phyloP scores from a whole-genome alignment of 805 yeast genomes.

The Ogataea polymorpha region DNA sequence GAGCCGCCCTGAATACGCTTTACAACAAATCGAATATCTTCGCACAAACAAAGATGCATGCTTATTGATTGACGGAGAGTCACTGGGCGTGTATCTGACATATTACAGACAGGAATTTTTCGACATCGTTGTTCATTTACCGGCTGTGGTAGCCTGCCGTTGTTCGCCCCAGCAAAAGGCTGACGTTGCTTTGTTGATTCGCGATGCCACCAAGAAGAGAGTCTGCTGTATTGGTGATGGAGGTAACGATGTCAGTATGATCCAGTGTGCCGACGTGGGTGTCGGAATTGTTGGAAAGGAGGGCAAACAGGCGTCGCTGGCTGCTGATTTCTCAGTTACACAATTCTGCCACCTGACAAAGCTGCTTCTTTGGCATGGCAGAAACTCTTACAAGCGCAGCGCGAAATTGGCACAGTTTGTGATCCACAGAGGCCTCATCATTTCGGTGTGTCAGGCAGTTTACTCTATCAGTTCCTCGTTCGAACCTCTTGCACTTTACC shows the following conservation, averaged over 20 bases:
- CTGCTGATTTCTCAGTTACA: constrained; percentile 93
- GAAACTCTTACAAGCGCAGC: constrained; percentile 93
- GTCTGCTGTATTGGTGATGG: constrained; percentile 99
- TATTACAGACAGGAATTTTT: constrained; percentile 71
- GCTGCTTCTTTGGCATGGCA: constrained; percentile 92
- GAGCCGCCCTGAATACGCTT: constrained; percentile 60
- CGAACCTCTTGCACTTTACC: constrained; percentile 91
- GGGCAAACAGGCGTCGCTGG: constrained; percentile 94
- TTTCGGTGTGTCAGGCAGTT: constrained; percentile 93
- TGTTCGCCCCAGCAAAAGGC: constrained; percentile 99
- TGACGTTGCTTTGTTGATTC: constrained; percentile 80
- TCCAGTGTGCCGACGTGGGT: constrained; percentile 98
- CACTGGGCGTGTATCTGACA: constrained; percentile 65
- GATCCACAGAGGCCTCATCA: constrained; percentile 91
- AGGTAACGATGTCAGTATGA: constrained; percentile 98
- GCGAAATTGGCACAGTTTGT: constrained; percentile 95
- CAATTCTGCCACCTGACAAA: constrained; percentile 89
- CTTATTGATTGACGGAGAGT: constrained; percentile 90
- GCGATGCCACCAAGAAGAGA: constrained; percentile 76
- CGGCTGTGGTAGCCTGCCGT: constrained; percentile 97
- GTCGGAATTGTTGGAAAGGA: constrained; percentile 99
- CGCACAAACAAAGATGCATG: constrained; percentile 64
- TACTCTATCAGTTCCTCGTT: constrained; percentile 81
- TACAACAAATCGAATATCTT: constrained; percentile 71
- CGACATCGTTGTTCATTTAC: constrained; percentile 69